Evolutionary conservation across 2,329 filamentous ascomycete genomes (phyloP).

Genomic region (Alternaria gansuensis): DNA sequence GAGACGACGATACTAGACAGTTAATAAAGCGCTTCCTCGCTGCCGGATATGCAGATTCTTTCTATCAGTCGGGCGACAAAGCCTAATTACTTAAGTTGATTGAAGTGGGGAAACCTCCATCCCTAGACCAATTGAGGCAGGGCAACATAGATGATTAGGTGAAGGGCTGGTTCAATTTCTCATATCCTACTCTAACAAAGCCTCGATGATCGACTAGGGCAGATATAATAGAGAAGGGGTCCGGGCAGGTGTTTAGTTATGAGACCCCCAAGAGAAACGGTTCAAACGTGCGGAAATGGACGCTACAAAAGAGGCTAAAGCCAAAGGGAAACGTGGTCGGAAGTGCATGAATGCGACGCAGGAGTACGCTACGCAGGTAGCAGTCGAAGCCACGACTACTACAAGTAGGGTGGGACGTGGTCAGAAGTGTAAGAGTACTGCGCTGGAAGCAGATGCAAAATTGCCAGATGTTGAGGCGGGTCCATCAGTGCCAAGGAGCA

Average conservation of each 20-base stretch:
- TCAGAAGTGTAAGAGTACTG: slow-evolving; percentile 14
- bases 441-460: slow-evolving; percentile 12
- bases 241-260: slow-evolving; percentile 35
- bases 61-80: too few relatives aligned
- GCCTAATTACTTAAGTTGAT: too few relatives aligned
- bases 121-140: too few relatives aligned
- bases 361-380: slow-evolving; percentile 17
- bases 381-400: slow-evolving; percentile 7
- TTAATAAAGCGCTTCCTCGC: too few relatives aligned
- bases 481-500: slow-evolving; percentile 15
- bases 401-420: slow-evolving; percentile 11
- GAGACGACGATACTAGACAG: too few relatives aligned
- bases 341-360: slow-evolving; percentile 18
- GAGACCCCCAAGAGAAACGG: slow-evolving; percentile 32
- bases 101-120: too few relatives aligned
- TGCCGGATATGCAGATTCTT: too few relatives aligned
- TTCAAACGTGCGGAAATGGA: slow-evolving; percentile 33
- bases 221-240: slow-evolving; percentile 30
- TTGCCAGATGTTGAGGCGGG: neutral
- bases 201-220: slow-evolving; percentile 33
- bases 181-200: slow-evolving; percentile 14
- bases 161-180: too few relatives aligned
- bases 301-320: slow-evolving; percentile 27
- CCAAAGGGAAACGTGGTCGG: slow-evolving; percentile 5
- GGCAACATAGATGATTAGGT: too few relatives aligned